Base-by-base conservation (phyloP, 345 rosid genomes). In the Brassica rapa region DNA sequence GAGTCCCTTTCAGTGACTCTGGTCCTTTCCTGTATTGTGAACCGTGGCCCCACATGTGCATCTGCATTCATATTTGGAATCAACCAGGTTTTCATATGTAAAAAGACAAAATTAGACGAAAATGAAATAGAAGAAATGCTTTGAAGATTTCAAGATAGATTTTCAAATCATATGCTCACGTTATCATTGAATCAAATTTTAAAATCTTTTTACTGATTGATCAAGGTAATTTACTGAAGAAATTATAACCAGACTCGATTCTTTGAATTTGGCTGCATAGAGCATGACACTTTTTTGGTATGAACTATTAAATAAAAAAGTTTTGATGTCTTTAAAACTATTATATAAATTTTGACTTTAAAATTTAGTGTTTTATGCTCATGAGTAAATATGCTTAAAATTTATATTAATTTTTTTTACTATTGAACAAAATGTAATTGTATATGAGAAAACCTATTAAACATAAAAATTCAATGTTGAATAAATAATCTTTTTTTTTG, bases 1-100 rank as follows among this genome's bases (percentile, higher is more conserved):
- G 91, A 0, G 85, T 83, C 35, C 96, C 96, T 84, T 85, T 91
- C 4, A 91, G 82, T 51, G 56, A 51, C 56, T 51, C 56, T 51
- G 56, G 56, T 51, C 56, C 56, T 51, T 51, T 51, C 16, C 98
- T 83, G 70, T 90, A 91, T 68, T 91, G 93, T 30, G 97, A 91
- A 72, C 97, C 94, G 37, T 93, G 98, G 2, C 97, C 97, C 98
- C 98, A 93, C 94, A 91, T 87, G 82, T 91, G 98, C 96, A 93
- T 93, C 96, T 88, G 83, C 69, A 70, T 62, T 59, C 53, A 33
- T 62, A 76, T 21, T 41, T 55, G 37, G 27, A 46, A 10, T 68
- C 53, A 73, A 59, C 11, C 61, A 8, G 12, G 21, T n/a, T 73
- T 37, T 5, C n/a, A 29, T 46, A 67, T 8, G 7, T 66, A 51